A percentile compares a stretch with the other conserved stretches of the same genome.
phyloP scores from a whole-genome alignment of 1,139 yeast species.

The Yamadazyma trypodendri region DNA sequence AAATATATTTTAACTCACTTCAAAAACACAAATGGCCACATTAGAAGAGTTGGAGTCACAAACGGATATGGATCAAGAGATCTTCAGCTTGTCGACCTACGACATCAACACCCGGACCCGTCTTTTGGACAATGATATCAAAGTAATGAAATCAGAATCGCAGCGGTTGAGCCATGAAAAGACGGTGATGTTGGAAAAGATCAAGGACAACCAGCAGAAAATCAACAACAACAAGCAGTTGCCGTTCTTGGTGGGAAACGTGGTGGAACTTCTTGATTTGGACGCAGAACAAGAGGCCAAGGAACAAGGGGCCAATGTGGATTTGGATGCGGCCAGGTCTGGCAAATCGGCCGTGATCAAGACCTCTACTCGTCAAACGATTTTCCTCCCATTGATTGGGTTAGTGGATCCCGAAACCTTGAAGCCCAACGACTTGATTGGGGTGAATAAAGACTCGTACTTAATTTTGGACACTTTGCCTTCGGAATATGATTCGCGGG shows the following conservation, averaged over 20 bases:
- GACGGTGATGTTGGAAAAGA: slow-evolving; percentile 87
- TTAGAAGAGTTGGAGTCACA: slow-evolving; percentile 63
- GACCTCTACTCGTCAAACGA: slow-evolving; percentile 96
- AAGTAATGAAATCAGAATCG: slow-evolving; percentile 85
- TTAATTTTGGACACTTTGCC: slow-evolving; percentile 92
- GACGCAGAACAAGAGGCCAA: slow-evolving; percentile 83
- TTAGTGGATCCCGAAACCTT: slow-evolving; percentile 83
- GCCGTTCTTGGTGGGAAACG: slow-evolving; percentile 97
- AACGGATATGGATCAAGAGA: slow-evolving; percentile 74
- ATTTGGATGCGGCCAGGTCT: slow-evolving; percentile 83
- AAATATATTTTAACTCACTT: too few relatives aligned
- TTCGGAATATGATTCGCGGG: slow-evolving; percentile 95
- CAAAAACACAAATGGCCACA: slow-evolving; percentile 50
- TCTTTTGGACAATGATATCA: slow-evolving; percentile 34
- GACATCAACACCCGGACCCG: slow-evolving; percentile 57
- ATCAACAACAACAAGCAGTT: slow-evolving; percentile 93
- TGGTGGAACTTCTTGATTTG: slow-evolving; percentile 89
- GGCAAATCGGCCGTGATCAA: slow-evolving; percentile 99
- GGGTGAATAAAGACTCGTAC: slow-evolving; percentile 96
- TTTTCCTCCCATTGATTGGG: slow-evolving; percentile 93
- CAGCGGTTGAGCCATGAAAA: slow-evolving; percentile 91
- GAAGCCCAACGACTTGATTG: slow-evolving; percentile 95
- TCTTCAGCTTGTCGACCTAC: slow-evolving; percentile 71
- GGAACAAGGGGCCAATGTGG: slow-evolving; percentile 95
- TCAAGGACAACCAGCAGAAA: slow-evolving; percentile 94